Evolutionary conservation across 2,329 filamentous ascomycete genomes (phyloP), one percentile per base, ranked within the genome.

Genomic region (Fusarium robinianum): DNA sequence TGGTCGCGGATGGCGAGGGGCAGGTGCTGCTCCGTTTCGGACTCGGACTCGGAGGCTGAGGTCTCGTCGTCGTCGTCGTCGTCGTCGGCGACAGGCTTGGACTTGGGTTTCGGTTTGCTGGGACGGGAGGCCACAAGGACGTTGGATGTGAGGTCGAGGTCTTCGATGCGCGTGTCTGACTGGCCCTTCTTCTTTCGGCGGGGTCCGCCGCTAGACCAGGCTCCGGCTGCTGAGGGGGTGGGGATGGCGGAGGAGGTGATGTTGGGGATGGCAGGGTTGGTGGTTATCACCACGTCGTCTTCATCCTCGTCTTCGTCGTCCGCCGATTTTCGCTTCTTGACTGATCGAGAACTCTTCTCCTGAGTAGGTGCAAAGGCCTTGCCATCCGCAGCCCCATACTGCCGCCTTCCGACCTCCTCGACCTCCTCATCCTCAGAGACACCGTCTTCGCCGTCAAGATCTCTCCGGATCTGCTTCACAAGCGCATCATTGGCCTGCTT

Each of bases 401-500:
- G 79, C 51, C 82, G 78, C 49, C 92, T 83, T 9, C 91, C 91
- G 36, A 85, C 72, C 47, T 85, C 74, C 10, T 68, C 75, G 4
- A 72, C 68, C 33, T 78, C 76, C 22, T 81, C 75, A 18, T 81
- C 80, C 7, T 74, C 72, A 2, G 69, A 70, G 2, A 74, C 76
- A 21, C 71, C 68, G n/a, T 71, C 72, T 14, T 81, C 75, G 5
- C 82, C 84, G 18, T 84, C 83, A 27, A 96, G 74, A 33, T 92
- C 87, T 42, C 82, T 81, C 34, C 84, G 79, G 34, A 96, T 80
- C 56, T 83, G 76, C 27, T 75, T 77, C 9, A 89, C 72, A 43
- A 89, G 80, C 42, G 88, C 86, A 58, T 96, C 88, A 57, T 97
- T 96, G 44, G 83, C 80, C 51, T 85, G 81, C 67, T 85, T 90